Percentiles rank a stretch among this genome's conserved stretches.
phyloP scores from a whole-genome alignment of 768 basidiomycete species.

The Dentipellis sp. region DNA sequence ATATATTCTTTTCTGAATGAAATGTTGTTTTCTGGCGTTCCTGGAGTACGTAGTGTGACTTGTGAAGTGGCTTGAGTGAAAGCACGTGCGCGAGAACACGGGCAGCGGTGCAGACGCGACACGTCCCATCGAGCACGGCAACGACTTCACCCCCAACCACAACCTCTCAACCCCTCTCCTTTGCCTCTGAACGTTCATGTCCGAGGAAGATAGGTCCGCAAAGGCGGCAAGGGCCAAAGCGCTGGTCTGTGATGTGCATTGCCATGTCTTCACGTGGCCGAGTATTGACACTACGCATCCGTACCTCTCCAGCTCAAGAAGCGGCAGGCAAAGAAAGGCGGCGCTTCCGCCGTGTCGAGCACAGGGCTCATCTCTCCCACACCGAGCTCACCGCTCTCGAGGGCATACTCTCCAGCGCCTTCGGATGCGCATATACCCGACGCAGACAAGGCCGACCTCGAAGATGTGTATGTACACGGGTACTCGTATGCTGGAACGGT shows the following conservation, averaged over 20 bases:
- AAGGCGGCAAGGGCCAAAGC: constrained; percentile 82
- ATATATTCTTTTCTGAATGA: neutral
- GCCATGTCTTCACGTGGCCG: constrained; percentile 1
- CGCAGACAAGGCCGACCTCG: constrained; percentile 41
- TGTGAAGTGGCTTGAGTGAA: neutral
- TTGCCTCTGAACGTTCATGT: constrained; percentile 14
- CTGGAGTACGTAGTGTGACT: neutral
- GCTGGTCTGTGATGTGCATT: constrained; percentile 39
- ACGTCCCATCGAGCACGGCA: neutral
- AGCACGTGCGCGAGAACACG: no score
- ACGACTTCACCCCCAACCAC: neutral
- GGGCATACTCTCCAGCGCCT: constrained; percentile 20
- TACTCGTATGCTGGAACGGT: neutral
- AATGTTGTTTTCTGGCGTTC: neutral
- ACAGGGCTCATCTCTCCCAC: constrained; percentile 30
- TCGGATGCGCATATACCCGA: constrained; percentile 12
- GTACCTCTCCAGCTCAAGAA: constrained; percentile 74
- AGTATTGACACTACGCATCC: constrained; percentile 1
- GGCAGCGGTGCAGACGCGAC: no score
- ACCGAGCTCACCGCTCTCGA: constrained; percentile 30
- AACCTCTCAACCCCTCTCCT: neutral
- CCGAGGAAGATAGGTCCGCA: constrained; percentile 71
- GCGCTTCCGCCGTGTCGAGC: constrained; percentile 18
- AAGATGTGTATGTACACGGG: constrained; percentile 51
- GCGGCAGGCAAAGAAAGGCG: constrained; percentile 59